Base-by-base conservation (phyloP, 495 filamentous ascomycete genomes). In the Annulohypoxylon maeteangense region DNA sequence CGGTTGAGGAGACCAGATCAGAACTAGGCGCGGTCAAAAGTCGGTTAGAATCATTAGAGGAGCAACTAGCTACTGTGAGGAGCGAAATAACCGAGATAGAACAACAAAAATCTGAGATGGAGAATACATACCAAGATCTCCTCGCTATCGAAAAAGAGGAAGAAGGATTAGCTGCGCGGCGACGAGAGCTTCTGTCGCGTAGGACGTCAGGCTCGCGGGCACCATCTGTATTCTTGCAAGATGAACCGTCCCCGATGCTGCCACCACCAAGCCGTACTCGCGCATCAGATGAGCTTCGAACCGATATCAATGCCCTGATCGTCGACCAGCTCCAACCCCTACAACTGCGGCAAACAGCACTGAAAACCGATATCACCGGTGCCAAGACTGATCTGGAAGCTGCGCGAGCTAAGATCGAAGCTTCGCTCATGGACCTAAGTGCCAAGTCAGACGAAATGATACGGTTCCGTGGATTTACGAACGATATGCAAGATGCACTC, bases 361-460 rank as follows among this genome's bases (percentile, higher is more conserved):
- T 54, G 3, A 54, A 34, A 29, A 18, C n/a, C 7, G 50, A 54
- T 29, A 23, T 54, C 16, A 7, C 27, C 7, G 11, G 29, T 16
- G 16, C 27, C 27, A 34, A 54, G 16, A n/a, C 50, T 7, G 27
- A 54, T n/a, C 16, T 54, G n/a, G 50, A 54, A 34, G 29, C 27
- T 29, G 29, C 29, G 2, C 50, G 50, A 18, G 50, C 50, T 12
- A 18, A 34, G 29, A n/a, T 54, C n/a, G 50, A 34, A 16, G 29
- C 50, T 25, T 32, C 14, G 27, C 27, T 29, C 16, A n/a, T 25
- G 29, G 50, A 54, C 4, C 50, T 54, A 7, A 34, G 29, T 14
- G n/a, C n/a, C 27, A 54, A 54, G n/a, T 54, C 50, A 10, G 50
- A 54, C 27, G 50, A 54, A 23, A 29, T 54, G 27, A 54, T 54